Evolutionary conservation across 495 filamentous ascomycete genomes (phyloP).

Genomic region (Geoglossum glabrum): DNA sequence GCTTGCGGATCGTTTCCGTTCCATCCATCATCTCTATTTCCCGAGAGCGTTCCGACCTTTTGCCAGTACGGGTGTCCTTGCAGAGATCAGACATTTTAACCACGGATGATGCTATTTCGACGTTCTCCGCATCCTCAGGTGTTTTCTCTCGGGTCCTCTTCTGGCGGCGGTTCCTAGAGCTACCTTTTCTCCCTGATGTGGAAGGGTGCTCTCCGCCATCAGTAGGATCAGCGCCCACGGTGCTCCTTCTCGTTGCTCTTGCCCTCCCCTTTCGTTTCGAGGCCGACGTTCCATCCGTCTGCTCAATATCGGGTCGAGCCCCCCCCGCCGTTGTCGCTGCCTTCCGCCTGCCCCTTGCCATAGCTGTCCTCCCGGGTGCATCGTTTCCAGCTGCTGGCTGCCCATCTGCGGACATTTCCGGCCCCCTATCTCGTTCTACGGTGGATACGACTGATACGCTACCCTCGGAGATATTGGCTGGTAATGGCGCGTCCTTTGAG

Average conservation of each 20-base stretch:
- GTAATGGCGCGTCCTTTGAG: not conserved
- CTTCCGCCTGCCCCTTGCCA: not conserved
- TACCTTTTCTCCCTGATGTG: not conserved
- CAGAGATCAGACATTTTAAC: slow-evolving; percentile 73
- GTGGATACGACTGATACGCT: not conserved
- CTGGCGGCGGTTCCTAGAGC: not conserved
- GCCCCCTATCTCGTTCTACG: not conserved
- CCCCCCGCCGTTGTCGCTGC: not conserved
- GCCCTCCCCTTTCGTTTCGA: not conserved
- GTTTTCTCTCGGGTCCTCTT: slow-evolving; percentile 31
- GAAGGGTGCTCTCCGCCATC: not conserved
- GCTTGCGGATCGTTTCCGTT: slow-evolving; percentile 27
- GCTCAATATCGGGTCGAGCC: not conserved
- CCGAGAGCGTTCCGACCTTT: slow-evolving; percentile 51
- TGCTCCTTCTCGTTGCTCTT: not conserved
- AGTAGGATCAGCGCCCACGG: not conserved
- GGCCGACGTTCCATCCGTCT: not conserved
- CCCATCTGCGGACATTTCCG: not conserved
- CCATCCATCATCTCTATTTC: slow-evolving; percentile 34
- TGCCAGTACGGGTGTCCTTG: slow-evolving; percentile 55
- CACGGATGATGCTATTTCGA: slow-evolving; percentile 43
- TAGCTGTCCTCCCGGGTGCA: not conserved
- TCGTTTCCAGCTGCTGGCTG: not conserved
- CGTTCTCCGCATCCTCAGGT: slow-evolving; percentile 55
- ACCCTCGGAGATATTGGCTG: not conserved